Conservation (phyloP, 345 rosid genomes). For the Physaria fendleri region DNA sequence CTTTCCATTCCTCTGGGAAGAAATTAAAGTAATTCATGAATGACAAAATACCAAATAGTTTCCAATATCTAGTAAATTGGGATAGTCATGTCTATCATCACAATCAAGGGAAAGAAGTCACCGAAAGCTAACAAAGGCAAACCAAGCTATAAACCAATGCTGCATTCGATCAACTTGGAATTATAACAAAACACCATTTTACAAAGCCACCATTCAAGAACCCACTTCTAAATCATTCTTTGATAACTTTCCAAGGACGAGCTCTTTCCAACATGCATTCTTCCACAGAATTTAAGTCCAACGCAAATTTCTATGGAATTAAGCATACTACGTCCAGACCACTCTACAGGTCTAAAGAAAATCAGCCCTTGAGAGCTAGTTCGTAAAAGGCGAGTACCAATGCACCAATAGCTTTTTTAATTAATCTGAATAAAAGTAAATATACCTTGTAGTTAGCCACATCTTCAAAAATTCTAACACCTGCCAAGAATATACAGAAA, state of each 20-base stretch:
- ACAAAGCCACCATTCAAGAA: background rate
- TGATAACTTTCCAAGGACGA: background rate
- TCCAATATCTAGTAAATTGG: background rate
- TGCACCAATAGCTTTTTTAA: background rate
- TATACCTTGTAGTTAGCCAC: conserved; percentile 74
- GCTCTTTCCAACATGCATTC: background rate
- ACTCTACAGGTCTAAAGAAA: background rate
- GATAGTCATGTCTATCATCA: conserved; percentile 1
- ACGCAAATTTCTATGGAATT: background rate
- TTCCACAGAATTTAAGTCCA: background rate
- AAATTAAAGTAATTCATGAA: background rate
- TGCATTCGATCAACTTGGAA: background rate
- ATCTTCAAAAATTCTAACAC: conserved; percentile 93
- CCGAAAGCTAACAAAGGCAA: background rate
- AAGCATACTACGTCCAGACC: background rate
- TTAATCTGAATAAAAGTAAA: background rate
- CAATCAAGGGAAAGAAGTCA: background rate
- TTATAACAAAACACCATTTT: background rate
- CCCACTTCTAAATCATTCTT: background rate
- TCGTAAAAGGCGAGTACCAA: background rate
- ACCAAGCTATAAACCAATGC: background rate
- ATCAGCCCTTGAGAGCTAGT: background rate
- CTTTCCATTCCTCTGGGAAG: background rate
- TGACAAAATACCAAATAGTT: background rate
- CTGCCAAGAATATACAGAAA: conserved; percentile 38